Base-by-base conservation (phyloP, 1,284 basidiomycete species). In the Tylopilus orsonianus region DNA sequence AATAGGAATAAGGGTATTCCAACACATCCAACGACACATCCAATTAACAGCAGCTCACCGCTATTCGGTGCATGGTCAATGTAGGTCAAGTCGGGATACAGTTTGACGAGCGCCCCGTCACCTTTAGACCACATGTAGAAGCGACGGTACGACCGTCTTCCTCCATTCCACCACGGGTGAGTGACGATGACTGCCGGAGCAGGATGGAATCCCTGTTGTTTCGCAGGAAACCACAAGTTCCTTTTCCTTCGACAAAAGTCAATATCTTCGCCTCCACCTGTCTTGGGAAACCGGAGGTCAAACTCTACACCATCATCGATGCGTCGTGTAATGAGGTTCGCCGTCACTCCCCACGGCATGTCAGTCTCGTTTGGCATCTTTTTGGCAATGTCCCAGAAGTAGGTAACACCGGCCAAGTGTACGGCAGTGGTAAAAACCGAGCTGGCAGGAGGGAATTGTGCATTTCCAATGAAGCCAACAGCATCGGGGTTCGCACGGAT, bases 271-370 rank as follows among this genome's bases (percentile, higher is more conserved):
- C 81, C 82, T 4, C 82, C 80, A 3, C 80, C 80, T 1, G 80
- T 83, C 65, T 80, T 83, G 2, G 82, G 82, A 53, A 79, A 83
- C 7, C 55, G 58, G 4, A 70, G 58, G 54, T 75, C 67, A 58
- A 71, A 84, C 33, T 56, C 54, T 18, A 82, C 69, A 0, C 65
- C 71, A 48, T 81, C 79, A 3, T 67, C 54, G 32, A 71, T 59
- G 51, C 77, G 73, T 2, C 77, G 73, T 2, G 70, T 69, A 24
- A 81, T 74, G 12, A 83, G 69, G 56, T 79, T 81, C 1, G 80
- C 80, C 0, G 81, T 81, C 5, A 82, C 78, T 7, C 82, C 81
- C 82, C 82, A 84, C 0, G 81, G 81, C 35, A 83, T 56, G 52
- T 79, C 65, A 1, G 44, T 56, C 39, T 66, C 64, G 5, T 35